phyloP scores from a whole-genome alignment of 1,284 basidiomycete species.

The Ganoderma lucidum region DNA sequence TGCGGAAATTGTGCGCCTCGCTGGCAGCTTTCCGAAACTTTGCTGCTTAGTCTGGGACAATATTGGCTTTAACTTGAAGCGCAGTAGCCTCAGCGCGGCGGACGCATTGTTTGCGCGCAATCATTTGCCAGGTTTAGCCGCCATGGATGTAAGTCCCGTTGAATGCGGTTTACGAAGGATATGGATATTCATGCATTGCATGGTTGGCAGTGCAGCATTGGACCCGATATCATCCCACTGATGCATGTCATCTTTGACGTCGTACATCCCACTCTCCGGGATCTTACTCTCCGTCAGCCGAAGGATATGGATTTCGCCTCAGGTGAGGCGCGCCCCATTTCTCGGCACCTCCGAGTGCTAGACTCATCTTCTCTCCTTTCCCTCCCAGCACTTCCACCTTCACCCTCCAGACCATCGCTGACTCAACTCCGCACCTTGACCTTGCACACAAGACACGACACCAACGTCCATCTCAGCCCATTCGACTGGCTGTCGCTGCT shows the following conservation, averaged over 20 bases:
- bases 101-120: neutral
- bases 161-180: neutral
- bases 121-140: neutral
- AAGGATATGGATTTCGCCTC: neutral
- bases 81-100: neutral
- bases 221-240: neutral
- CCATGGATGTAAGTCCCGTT: conserved; percentile 1
- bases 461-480: neutral
- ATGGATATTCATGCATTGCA: neutral
- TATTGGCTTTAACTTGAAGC: neutral
- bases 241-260: neutral
- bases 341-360: neutral
- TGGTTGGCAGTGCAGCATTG: neutral
- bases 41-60: neutral
- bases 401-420: neutral
- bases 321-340: neutral
- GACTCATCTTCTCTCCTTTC: neutral
- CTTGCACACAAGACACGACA: neutral
- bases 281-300: neutral
- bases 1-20: neutral
- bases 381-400: neutral
- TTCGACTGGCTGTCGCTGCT: neutral
- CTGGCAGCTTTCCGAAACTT: neutral
- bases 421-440: neutral
- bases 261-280: neutral